These are phyloP conservation scores for Pterula multifida DNA, from an alignment of 1,284 basidiomycete genomes.

Conservation along the genomic window DNA sequence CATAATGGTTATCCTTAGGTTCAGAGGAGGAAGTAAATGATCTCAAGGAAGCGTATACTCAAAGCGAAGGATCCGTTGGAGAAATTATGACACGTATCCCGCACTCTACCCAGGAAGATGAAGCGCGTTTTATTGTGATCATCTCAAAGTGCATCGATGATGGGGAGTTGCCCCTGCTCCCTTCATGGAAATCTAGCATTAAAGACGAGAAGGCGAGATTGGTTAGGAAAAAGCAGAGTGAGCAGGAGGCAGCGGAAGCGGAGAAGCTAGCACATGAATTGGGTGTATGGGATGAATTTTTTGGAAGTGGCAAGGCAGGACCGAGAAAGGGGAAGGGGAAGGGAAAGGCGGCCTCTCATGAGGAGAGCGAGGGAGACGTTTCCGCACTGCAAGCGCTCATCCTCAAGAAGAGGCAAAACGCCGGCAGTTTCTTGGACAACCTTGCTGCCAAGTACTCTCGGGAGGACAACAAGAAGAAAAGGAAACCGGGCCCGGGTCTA, in stretches of 20 bases:
- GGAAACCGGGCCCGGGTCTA: conserved; percentile 38
- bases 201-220: conserved; percentile 71
- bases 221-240: conserved; percentile 60
- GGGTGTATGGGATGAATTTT: conserved; percentile 94
- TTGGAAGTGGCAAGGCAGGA: conserved; percentile 67
- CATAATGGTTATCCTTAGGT: conserved; percentile 30
- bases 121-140: conserved; percentile 65
- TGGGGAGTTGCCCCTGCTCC: conserved; percentile 43
- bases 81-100: conserved; percentile 78
- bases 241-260: conserved; percentile 76
- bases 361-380: conserved; percentile 28
- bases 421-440: conserved; percentile 62
- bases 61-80: conserved; percentile 58
- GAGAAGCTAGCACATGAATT: conserved; percentile 79
- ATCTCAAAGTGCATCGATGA: conserved; percentile 59
- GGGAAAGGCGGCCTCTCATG: conserved; percentile 26
- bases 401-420: conserved; percentile 57
- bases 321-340: conserved; percentile 50
- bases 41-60: conserved; percentile 60
- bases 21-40: conserved; percentile 77
- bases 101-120: conserved; percentile 74
- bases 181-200: conserved; percentile 58
- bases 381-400: conserved; percentile 77
- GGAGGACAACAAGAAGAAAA: conserved; percentile 35
- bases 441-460: conserved; percentile 77